Conservation (phyloP, 371 early-diverging fungal genomes). For the Entomophthora muscae region DNA sequence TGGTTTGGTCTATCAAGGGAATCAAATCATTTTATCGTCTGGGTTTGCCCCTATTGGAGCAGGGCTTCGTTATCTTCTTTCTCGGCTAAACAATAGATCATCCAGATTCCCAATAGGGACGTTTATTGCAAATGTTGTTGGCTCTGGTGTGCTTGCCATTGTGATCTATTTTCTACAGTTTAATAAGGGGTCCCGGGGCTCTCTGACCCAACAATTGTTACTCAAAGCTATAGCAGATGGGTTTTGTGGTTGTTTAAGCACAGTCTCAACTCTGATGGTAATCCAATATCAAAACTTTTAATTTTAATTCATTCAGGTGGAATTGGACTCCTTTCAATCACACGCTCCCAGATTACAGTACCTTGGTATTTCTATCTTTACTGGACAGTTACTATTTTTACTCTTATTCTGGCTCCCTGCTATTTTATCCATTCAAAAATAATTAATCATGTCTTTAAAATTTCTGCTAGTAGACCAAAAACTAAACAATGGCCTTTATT, state of each 20-base stretch:
- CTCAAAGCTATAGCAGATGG: conserved; percentile 6
- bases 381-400: not conserved
- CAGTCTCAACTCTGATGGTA: conserved; percentile 9
- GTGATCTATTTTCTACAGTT: not conserved
- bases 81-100: conserved; percentile 1
- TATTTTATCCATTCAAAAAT: no score
- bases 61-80: not conserved
- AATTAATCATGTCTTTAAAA: no score
- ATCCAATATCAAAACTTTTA: not conserved
- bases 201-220: not conserved
- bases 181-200: not conserved
- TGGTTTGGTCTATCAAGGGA: not conserved
- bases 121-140: conserved; percentile 6
- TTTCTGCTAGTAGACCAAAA: no score
- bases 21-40: conserved; percentile 1
- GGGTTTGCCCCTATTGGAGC: conserved; percentile 8
- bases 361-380: not conserved
- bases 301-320: not conserved
- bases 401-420: not conserved
- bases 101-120: conserved; percentile 4
- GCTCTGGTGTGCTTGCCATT: conserved; percentile 2
- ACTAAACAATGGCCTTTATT: no score
- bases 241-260: conserved; percentile 8
- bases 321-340: not conserved
- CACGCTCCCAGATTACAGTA: not conserved